Percentiles rank a stretch among this genome's conserved stretches.
phyloP scores from a whole-genome alignment of 1,139 yeast species.

The Candida freyschussii region DNA sequence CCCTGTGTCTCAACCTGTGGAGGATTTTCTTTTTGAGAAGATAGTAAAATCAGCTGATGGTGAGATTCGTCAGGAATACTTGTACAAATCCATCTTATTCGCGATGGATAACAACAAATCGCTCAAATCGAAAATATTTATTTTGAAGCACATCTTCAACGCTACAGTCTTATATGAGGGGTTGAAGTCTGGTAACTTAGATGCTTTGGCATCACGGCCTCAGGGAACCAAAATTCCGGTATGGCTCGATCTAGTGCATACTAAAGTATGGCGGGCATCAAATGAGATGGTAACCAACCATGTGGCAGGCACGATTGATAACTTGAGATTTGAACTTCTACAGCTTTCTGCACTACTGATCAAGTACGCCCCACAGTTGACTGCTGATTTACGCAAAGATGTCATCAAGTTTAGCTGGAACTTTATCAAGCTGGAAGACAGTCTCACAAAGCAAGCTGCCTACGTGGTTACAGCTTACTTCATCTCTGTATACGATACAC shows the following conservation, averaged over 20 bases:
- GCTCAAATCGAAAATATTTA: conserved; percentile 54
- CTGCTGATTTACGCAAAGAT: conserved; percentile 72
- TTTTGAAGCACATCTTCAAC: conserved; percentile 61
- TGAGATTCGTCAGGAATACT: conserved; percentile 43
- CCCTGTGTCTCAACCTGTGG: conserved; percentile 44
- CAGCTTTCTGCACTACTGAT: conserved; percentile 78
- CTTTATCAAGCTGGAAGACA: conserved; percentile 83
- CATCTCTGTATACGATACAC: conserved; percentile 85
- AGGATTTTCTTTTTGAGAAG: conserved; percentile 51
- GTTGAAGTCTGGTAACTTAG: conserved; percentile 43
- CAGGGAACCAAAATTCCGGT: conserved; percentile 32
- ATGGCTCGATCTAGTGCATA: conserved; percentile 64
- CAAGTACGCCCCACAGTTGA: conserved; percentile 57
- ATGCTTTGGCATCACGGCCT: conserved; percentile 37
- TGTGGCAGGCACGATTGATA: conserved; percentile 68
- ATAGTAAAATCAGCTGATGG: conserved; percentile 51
- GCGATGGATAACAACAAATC: conserved; percentile 40
- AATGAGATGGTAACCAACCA: conserved; percentile 51
- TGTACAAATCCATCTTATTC: conserved; percentile 49
- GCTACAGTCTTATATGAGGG: conserved; percentile 65
- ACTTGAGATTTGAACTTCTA: conserved; percentile 69
- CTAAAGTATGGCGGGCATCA: conserved; percentile 68
- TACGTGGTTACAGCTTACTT: conserved; percentile 85
- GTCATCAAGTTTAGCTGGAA: conserved; percentile 94
- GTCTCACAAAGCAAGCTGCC: conserved; percentile 87